Percentiles rank a stretch among this genome's conserved stretches.
phyloP scores from a whole-genome alignment of 352 stramenopile species.

The Globisporangium mamillatum region DNA sequence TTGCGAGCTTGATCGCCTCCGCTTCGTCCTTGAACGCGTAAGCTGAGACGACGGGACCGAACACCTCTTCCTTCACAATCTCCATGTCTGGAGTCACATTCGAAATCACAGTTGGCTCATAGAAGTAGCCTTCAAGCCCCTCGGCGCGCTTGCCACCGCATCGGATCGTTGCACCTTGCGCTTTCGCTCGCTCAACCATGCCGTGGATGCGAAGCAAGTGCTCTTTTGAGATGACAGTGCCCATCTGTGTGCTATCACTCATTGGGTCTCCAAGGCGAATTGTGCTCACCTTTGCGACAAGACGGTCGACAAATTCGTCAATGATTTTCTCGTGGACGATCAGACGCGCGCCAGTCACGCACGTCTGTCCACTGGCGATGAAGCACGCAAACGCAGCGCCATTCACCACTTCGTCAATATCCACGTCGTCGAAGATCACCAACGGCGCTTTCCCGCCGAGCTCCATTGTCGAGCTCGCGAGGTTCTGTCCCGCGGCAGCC shows the following conservation, averaged over 20 bases:
- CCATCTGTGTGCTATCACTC: slow-evolving; percentile 50
- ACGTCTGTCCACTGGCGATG: slow-evolving; percentile 79
- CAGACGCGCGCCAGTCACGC: slow-evolving; percentile 72
- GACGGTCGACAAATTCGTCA: slow-evolving; percentile 66
- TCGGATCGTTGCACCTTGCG: slow-evolving; percentile 74
- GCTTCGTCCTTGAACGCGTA: slow-evolving; percentile 56
- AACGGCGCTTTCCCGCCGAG: slow-evolving; percentile 69
- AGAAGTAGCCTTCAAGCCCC: slow-evolving; percentile 83
- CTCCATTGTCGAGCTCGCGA: slow-evolving; percentile 60
- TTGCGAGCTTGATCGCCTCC: slow-evolving; percentile 74
- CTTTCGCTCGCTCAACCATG: slow-evolving; percentile 73
- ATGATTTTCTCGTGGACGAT: slow-evolving; percentile 82
- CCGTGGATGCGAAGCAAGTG: slow-evolving; percentile 60
- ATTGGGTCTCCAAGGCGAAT: slow-evolving; percentile 60
- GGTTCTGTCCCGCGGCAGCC: slow-evolving; percentile 32
- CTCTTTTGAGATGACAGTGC: slow-evolving; percentile 61
- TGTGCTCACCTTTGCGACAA: slow-evolving; percentile 48
- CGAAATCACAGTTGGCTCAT: slow-evolving; percentile 90
- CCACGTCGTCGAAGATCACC: slow-evolving; percentile 62
- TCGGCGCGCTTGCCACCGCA: slow-evolving; percentile 62
- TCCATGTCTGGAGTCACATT: slow-evolving; percentile 60
- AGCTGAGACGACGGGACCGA: slow-evolving; percentile 73
- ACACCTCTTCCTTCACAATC: slow-evolving; percentile 87
- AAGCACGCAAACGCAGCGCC: slow-evolving; percentile 66
- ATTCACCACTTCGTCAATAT: slow-evolving; percentile 62